phyloP scores from a whole-genome alignment of 2,329 filamentous ascomycete genomes.

The Nothophoma quercina region DNA sequence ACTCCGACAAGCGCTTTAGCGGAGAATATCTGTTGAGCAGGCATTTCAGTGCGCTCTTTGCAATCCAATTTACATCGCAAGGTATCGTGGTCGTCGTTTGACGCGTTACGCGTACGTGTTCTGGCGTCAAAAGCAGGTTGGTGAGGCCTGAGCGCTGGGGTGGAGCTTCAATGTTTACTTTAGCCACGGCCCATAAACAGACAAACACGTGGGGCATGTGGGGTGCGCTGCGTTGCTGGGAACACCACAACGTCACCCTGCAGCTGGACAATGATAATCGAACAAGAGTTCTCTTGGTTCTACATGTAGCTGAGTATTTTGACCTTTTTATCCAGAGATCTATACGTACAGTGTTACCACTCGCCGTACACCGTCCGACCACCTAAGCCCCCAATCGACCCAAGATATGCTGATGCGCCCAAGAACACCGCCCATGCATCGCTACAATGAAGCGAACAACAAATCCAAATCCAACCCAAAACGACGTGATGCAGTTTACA shows the following conservation, averaged over 20 bases:
- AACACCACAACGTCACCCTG: slow-evolving; percentile 12
- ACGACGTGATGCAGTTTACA: slow-evolving; percentile 56
- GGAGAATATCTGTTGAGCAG: slow-evolving; percentile 45
- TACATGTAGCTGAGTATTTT: slow-evolving; percentile 10
- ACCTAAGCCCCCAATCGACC: slow-evolving; percentile 24
- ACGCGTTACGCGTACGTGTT: slow-evolving; percentile 1
- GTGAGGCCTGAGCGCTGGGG: slow-evolving; percentile 13
- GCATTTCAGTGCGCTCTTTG: slow-evolving; percentile 15
- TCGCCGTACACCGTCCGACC: slow-evolving; percentile 5
- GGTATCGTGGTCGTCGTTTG: neutral
- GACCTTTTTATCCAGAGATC: slow-evolving; percentile 14
- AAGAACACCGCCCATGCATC: slow-evolving; percentile 49
- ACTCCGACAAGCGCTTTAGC: slow-evolving; percentile 45
- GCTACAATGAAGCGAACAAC: slow-evolving; percentile 34
- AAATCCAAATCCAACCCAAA: slow-evolving; percentile 8
- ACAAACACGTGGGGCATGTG: slow-evolving; percentile 14
- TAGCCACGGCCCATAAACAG: slow-evolving; percentile 8
- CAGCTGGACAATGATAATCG: neutral
- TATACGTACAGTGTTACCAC: slow-evolving; percentile 16
- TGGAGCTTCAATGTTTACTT: slow-evolving; percentile 18
- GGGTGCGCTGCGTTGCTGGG: slow-evolving; percentile 2
- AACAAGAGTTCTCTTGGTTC: neutral
- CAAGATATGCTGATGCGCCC: slow-evolving; percentile 43
- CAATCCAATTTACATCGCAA: slow-evolving; percentile 11
- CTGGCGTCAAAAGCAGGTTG: slow-evolving; percentile 8